These are phyloP conservation scores for Aspergillus clavatus DNA, from an alignment of 2,329 filamentous ascomycete species.

Conservation along the genomic window DNA sequence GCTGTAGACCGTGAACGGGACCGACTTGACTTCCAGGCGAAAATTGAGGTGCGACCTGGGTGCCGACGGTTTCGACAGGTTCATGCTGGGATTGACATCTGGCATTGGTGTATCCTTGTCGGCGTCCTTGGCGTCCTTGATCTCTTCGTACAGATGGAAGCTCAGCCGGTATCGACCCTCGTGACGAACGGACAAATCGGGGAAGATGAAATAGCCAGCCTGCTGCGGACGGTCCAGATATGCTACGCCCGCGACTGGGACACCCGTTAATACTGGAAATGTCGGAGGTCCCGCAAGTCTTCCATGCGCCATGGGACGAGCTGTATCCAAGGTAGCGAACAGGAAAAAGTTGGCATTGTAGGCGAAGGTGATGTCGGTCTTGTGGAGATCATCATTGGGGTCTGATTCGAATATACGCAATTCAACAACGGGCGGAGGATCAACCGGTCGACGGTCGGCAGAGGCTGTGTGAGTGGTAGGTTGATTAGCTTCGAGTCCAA, in stretches of 20 bases:
- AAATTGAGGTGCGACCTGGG: slow-evolving; percentile 66
- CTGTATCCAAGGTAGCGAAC: slow-evolving; percentile 83
- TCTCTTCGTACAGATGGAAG: slow-evolving; percentile 90
- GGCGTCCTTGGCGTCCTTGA: slow-evolving; percentile 76
- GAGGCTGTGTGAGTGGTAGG: slow-evolving; percentile 54
- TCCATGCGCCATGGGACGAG: slow-evolving; percentile 75
- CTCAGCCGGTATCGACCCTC: slow-evolving; percentile 88
- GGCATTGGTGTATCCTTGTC: slow-evolving; percentile 53
- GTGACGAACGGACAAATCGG: slow-evolving; percentile 90
- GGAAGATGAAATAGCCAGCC: slow-evolving; percentile 94
- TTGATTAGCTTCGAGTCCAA: slow-evolving; percentile 8
- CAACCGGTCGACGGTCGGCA: slow-evolving; percentile 84
- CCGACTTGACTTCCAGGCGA: slow-evolving; percentile 83
- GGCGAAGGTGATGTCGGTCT: slow-evolving; percentile 73
- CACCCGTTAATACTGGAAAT: slow-evolving; percentile 82
- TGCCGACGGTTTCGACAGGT: slow-evolving; percentile 37
- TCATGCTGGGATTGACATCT: slow-evolving; percentile 22
- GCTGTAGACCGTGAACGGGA: slow-evolving; percentile 82
- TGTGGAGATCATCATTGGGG: slow-evolving; percentile 51
- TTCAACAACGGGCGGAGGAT: slow-evolving; percentile 91
- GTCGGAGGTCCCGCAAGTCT: slow-evolving; percentile 66
- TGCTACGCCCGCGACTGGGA: slow-evolving; percentile 91
- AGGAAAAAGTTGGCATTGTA: slow-evolving; percentile 99
- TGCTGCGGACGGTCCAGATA: slow-evolving; percentile 81
- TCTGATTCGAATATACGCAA: slow-evolving; percentile 73